Base-by-base conservation (phyloP, 345 rosid species). In the Eutrema japonicum region DNA sequence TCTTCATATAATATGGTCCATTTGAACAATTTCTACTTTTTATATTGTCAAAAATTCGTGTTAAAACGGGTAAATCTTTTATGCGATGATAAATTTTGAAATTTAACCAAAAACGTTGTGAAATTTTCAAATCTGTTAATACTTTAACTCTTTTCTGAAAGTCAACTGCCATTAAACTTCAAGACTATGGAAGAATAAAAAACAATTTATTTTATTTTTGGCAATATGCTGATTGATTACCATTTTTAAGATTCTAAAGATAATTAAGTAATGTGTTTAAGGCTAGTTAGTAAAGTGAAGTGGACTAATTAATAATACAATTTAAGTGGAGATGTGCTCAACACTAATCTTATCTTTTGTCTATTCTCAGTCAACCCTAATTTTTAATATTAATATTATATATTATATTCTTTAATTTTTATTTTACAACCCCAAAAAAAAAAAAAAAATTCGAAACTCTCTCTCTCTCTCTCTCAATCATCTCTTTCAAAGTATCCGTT, bases 401-500 rank as follows among this genome's bases (percentile, higher is more conserved):
- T 18, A 18, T 18, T 18, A 18, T 18, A 18, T 18, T 18, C 22
- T 18, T 9, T 4, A 13, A 0, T 43, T 37, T 48, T 60, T 4
- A 11, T 29, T 50, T 47, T 6, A 70, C 35, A 70, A 22, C 26
- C 26, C 26, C 26, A 14, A 37, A 10, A n/a, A 59, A 8, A 1
- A 55, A 35, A 73, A 4, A 8, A 10, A 50, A 73, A 12, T 27
- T 62, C 64, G 48, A 66, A 37, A 41, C 42, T 12, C 36, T 63
- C 29, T 58, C 2, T 71, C 30, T 63, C 38, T 55, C 29, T 42
- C 16, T 75, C 48, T 16, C 18, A 52, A 60, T 49, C 72, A 65
- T 71, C 72, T 77, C 72, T 71, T 49, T 77, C 80, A 29, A 66
- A 66, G 77, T 77, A 65, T 77, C 80, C 80, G 80, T 77, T 77